Evolutionary conservation across 768 basidiomycete genomes (phyloP).

Genomic region (Brasilioporus rufonigricans): DNA sequence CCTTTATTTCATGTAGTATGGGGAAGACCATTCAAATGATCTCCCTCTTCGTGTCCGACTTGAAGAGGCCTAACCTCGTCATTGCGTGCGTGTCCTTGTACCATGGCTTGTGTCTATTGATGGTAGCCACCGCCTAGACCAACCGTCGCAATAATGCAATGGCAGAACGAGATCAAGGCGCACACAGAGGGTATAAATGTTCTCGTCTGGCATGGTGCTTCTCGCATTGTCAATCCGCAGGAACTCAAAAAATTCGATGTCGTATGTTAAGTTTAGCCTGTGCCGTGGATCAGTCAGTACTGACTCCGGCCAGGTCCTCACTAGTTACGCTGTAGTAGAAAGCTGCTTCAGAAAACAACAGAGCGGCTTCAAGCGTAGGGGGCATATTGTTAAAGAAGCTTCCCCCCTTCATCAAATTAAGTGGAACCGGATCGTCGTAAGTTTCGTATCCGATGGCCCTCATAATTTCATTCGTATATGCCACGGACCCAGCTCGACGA

Average conservation of each 20-base stretch:
- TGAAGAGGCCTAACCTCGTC: slow-evolving; percentile 81
- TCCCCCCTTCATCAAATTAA: slow-evolving; percentile 80
- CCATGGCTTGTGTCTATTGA: background rate
- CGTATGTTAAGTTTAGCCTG: slow-evolving; percentile 41
- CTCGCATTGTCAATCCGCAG: slow-evolving; percentile 61
- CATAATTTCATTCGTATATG: background rate
- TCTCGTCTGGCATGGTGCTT: slow-evolving; percentile 88
- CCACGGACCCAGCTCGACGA: slow-evolving; percentile 70
- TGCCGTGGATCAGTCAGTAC: background rate
- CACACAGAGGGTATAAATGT: slow-evolving; percentile 86
- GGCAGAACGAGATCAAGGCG: slow-evolving; percentile 89
- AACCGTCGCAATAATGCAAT: slow-evolving; percentile 66
- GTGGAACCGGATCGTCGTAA: slow-evolving; percentile 79
- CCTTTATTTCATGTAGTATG: slow-evolving; percentile 52
- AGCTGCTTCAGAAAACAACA: slow-evolving; percentile 92
- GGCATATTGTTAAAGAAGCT: slow-evolving; percentile 79
- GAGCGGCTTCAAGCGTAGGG: slow-evolving; percentile 86
- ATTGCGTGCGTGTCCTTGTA: slow-evolving; percentile 65
- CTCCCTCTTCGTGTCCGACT: slow-evolving; percentile 77
- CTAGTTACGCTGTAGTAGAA: slow-evolving; percentile 87
- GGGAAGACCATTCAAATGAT: slow-evolving; percentile 98
- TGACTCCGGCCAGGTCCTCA: slow-evolving; percentile 57
- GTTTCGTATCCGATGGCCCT: slow-evolving; percentile 27
- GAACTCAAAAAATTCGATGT: slow-evolving; percentile 86
- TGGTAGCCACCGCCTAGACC: slow-evolving; percentile 30